Evolutionary conservation across 2,329 filamentous ascomycete species (phyloP), one percentile per base, ranked within the genome.

Genomic region (Penicillium sp.): DNA sequence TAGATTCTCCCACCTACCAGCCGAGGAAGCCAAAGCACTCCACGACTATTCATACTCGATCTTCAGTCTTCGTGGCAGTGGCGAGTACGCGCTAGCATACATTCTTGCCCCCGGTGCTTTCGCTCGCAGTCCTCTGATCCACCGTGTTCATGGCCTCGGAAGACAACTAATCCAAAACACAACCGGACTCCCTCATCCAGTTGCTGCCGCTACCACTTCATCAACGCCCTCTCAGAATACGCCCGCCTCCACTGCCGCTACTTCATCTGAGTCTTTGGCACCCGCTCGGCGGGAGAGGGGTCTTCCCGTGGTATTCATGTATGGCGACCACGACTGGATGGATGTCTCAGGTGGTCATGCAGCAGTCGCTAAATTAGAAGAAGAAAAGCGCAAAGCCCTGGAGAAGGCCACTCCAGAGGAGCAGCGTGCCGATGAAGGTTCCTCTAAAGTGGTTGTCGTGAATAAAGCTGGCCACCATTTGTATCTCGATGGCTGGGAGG

Each of bases 281-380:
- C 50, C 66, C 15, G 55, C 69, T 16, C 64, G 67, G 23, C 73
- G 79, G 10, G 84, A 86, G 65, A 89, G 82, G 0, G 92, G 92
- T 1, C 81, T 92, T 49, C 93, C 94, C 0, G 80, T 97, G 33
- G 84, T 97, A 9, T 84, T 99, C 71, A 92, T 97, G 89, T 99
- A 99, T 71, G 94, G 94, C 61, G 92, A 97, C 68, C 87, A 94
- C 69, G 94, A 99, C 79, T 99, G 94, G 94, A 99, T 99, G 94
- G 94, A 99, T 65, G 87, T 94, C 9, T 86, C 86, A 0, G 94
- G 92, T 29, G 94, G 94, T 0, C 85, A 87, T 46, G 91, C 89
- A 0, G 87, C 92, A 0, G 85, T 89, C 69, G 85, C 92, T 75
- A 92, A 89, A 72, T 82, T 97, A 13, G 87, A 90, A 59, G 81